Evolutionary conservation across 805 yeast genomes (phyloP).

Genomic region (Starmerella floris): DNA sequence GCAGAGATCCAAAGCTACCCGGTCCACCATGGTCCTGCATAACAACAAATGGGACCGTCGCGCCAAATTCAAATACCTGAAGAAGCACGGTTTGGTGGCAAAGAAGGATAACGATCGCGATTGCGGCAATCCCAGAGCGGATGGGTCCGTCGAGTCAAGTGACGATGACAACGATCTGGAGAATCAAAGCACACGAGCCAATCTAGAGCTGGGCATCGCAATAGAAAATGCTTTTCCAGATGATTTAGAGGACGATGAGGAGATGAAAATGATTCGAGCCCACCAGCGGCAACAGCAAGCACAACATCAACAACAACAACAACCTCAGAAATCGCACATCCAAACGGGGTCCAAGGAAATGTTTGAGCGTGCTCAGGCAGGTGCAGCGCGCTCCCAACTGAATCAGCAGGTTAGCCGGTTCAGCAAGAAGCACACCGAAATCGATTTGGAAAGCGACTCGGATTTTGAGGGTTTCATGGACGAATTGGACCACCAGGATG

Average conservation of each 20-base stretch:
- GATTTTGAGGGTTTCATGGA: constrained; percentile 23
- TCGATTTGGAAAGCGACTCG: constrained; percentile 17
- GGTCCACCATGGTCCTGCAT: constrained; percentile 41
- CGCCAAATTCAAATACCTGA: constrained; percentile 32
- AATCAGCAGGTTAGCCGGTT: constrained; percentile 11
- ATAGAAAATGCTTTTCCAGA: not conserved
- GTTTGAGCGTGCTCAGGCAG: constrained; percentile 13
- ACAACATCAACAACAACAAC: not conserved
- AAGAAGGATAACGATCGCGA: not conserved
- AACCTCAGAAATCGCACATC: not conserved
- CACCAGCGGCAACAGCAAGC: not conserved
- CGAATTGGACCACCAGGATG: not conserved
- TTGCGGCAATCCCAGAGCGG: not conserved
- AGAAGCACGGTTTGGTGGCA: constrained; percentile 31
- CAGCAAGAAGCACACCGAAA: constrained; percentile 9
- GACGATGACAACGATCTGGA: no score
- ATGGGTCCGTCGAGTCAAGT: not conserved
- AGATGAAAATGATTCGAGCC: not conserved
- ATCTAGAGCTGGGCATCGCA: not conserved
- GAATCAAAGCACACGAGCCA: no score
- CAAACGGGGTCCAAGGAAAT: constrained; percentile 1
- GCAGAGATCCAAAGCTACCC: no score
- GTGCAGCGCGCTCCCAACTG: constrained; percentile 13
- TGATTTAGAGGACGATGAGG: constrained; percentile 5
- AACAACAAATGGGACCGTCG: constrained; percentile 41